phyloP scores from a whole-genome alignment of 2,329 filamentous ascomycete genomes.

The Botryotinia calthae region DNA sequence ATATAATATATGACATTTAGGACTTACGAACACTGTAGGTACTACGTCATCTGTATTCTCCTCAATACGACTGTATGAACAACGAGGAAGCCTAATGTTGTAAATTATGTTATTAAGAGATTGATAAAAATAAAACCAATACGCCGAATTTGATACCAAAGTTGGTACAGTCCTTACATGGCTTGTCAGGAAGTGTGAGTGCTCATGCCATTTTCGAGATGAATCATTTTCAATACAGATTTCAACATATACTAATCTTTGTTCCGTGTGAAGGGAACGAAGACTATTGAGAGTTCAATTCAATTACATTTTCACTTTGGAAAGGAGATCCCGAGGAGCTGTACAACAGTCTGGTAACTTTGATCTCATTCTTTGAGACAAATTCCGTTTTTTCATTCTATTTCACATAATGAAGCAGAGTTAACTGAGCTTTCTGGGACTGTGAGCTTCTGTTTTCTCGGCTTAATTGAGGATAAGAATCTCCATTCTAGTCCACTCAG shows the following conservation, averaged over 20 bases:
- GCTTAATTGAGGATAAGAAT: rapidly evolving
- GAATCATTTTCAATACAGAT: rapidly evolving
- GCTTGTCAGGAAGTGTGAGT: too few relatives aligned
- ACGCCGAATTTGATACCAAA: neutral
- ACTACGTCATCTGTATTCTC: too few relatives aligned
- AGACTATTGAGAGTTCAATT: too few relatives aligned
- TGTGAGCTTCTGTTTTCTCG: rapidly evolving
- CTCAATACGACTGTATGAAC: too few relatives aligned
- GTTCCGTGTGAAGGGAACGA: too few relatives aligned
- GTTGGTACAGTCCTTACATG: rapidly evolving
- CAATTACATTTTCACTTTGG: too few relatives aligned
- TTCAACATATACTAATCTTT: too few relatives aligned
- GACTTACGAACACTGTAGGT: too few relatives aligned
- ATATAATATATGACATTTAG: too few relatives aligned
- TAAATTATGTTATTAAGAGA: neutral
- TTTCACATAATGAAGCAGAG: neutral
- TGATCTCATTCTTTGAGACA: neutral
- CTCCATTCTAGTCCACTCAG: neutral
- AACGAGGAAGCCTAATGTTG: neutral
- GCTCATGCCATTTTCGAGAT: too few relatives aligned
- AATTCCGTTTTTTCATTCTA: too few relatives aligned
- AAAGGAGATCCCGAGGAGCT: too few relatives aligned
- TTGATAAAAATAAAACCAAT: neutral
- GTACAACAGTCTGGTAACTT: neutral
- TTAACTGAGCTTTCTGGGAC: neutral